A percentile compares a stretch with the other conserved stretches of the same genome.
phyloP scores from a whole-genome alignment of 2,329 filamentous ascomycete genomes.

The Didymella segeticola region DNA sequence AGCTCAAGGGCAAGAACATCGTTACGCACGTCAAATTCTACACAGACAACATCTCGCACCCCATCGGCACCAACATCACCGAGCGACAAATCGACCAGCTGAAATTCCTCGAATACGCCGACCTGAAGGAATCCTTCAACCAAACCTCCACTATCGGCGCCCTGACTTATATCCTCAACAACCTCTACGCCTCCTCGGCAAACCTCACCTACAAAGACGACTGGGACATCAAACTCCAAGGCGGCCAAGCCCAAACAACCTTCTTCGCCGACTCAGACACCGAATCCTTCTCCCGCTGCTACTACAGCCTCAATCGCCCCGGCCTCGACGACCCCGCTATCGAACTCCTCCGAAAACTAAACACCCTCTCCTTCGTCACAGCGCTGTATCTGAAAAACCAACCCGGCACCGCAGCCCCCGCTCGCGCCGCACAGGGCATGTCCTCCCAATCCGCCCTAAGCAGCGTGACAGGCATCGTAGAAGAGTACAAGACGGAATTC shows the following conservation, averaged over 20 bases:
- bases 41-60: constrained; percentile 13
- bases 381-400: constrained; percentile 26
- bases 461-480: constrained; percentile 30
- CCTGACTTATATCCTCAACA: constrained; percentile 29
- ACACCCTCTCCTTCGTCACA: constrained; percentile 28
- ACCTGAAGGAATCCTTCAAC: constrained; percentile 21
- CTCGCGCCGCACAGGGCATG: constrained; percentile 12
- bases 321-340: constrained; percentile 29
- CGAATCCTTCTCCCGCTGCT: constrained; percentile 20
- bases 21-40: constrained; percentile 34
- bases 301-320: constrained; percentile 24
- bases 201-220: constrained; percentile 20
- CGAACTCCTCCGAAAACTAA: constrained; percentile 31
- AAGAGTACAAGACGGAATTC: constrained; percentile 37
- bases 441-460: constrained; percentile 17
- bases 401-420: constrained; percentile 1
- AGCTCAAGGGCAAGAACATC: constrained; percentile 27
- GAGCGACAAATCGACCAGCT: constrained; percentile 23
- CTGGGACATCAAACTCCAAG: constrained; percentile 27
- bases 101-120: constrained; percentile 21
- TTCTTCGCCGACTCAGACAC: constrained; percentile 26
- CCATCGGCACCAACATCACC: constrained; percentile 12
- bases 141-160: constrained; percentile 28
- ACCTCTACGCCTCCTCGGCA: constrained; percentile 26
- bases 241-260: constrained; percentile 23